Base-by-base conservation (phyloP, 1,139 yeast genomes). In the Starmera stellimalicola region DNA sequence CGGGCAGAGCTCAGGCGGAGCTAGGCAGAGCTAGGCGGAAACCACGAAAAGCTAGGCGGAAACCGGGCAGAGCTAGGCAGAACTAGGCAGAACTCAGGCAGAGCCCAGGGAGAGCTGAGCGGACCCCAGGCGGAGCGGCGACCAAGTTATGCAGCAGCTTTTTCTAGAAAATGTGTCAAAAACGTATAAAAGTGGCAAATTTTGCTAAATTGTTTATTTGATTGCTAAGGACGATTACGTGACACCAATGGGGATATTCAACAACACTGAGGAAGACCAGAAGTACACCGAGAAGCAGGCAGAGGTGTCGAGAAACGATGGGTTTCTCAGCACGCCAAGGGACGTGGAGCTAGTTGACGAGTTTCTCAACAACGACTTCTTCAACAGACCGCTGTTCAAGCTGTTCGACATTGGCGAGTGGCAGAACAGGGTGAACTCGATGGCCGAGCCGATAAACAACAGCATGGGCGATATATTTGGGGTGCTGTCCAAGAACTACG, bases 401-500 rank as follows among this genome's bases (percentile, higher is more conserved):
- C 10, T 18, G 6, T 16, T 29, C 10, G 22, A 33, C 20, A 2
- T 26, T 11, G 16, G 20, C 23, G 24, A 18, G 7, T 18, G 29
- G 11, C 16, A n/a, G 6, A 29, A 33, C 2, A 19, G 20, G 4
- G 23, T 29, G 11, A 19, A 20, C 3, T n/a, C 27, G 10, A 11
- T 16, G 15, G 18, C 16, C 3, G 28, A 19, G 17, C 35, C 35
- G 9, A 27, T 33, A 11, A 29, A 26, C 20, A n/a, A 28, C 10
- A 17, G 17, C 18, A 17, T 26, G 6, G 14, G 16, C 16, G 33
- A 24, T 11, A 10, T 30, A 10, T 16, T 30, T 16, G 31, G 27
- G 23, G 29, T 35, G 16, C 33, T 36, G 25, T 43, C 42, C 9
- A 43, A 48, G 12, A 45, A 33, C 3, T 31, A 23, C 14, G 18